A percentile compares a stretch with the other conserved stretches of the same genome.
Conservation (phyloP, 78 protist genomes). For the Ministeria vibrans region DNA sequence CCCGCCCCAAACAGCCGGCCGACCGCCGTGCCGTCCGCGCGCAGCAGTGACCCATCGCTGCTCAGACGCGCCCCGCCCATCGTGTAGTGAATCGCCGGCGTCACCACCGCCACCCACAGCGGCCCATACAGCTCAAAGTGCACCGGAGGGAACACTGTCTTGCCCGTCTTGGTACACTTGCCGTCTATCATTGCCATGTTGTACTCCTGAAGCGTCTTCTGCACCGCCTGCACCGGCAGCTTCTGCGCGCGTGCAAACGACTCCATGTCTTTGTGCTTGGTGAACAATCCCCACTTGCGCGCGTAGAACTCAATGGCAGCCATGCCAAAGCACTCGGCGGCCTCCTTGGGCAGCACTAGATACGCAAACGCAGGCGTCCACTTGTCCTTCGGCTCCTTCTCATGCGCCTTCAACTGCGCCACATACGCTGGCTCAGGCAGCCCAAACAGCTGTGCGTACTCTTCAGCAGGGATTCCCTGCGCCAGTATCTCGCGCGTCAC, state of each 20-base stretch:
- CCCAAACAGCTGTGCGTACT: no score
- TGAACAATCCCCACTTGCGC: constrained; percentile 14
- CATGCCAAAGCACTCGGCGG: constrained; percentile 15
- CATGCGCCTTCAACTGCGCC: no score
- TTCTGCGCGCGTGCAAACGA: no score
- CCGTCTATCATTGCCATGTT: constrained; percentile 7
- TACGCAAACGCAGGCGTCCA: background rate
- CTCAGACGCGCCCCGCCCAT: constrained; percentile 66
- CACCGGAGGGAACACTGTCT: constrained; percentile 36
- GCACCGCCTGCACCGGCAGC: constrained; percentile 3
- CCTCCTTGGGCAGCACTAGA: constrained; percentile 1
- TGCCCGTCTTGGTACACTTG: constrained; percentile 62
- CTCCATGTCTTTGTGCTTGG: background rate
- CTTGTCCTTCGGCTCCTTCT: background rate
- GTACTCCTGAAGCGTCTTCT: constrained; percentile 43
- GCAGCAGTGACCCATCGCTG: constrained; percentile 26
- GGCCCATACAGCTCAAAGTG: no score
- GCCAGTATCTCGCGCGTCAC: constrained; percentile 49
- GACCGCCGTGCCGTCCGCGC: constrained; percentile 9
- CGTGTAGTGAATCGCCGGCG: constrained; percentile 78
- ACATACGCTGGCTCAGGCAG: no score
- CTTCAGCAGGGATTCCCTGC: no score
- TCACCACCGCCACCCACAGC: constrained; percentile 38
- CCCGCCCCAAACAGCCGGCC: constrained; percentile 74
- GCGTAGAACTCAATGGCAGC: constrained; percentile 30